A percentile compares a stretch with the other conserved stretches of the same genome.
Evolutionary conservation across 2,329 filamentous ascomycete species (phyloP).

Genomic region (Teratosphaeriaceae sp.): DNA sequence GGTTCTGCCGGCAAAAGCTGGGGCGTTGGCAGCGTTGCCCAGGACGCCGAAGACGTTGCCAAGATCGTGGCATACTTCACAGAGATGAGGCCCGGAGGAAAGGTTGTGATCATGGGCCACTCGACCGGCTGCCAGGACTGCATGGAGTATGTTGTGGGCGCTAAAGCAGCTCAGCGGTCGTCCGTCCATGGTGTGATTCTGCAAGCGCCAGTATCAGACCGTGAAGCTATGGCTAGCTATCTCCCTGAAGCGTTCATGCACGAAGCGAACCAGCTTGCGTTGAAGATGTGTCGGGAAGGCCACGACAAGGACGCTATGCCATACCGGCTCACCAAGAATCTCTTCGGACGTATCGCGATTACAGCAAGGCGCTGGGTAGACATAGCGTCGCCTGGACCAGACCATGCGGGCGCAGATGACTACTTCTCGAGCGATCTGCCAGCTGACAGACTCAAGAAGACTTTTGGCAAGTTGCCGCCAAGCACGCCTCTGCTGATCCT

Average conservation of each 20-base stretch:
- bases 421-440: constrained; percentile 78
- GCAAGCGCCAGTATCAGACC: constrained; percentile 73
- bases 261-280: constrained; percentile 37
- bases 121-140: constrained; percentile 64
- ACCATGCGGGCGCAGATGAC: constrained; percentile 66
- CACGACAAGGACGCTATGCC: constrained; percentile 50
- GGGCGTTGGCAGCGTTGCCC: constrained; percentile 46
- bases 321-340: constrained; percentile 20
- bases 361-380: constrained; percentile 54
- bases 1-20: constrained; percentile 50
- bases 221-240: constrained; percentile 53
- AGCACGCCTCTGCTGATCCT: constrained; percentile 55
- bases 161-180: constrained; percentile 35
- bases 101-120: constrained; percentile 63
- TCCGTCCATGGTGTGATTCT: constrained; percentile 67
- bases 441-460: constrained; percentile 48
- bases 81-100: constrained; percentile 35
- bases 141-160: constrained; percentile 52
- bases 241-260: constrained; percentile 41
- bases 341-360: constrained; percentile 36
- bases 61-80: constrained; percentile 47
- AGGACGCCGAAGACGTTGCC: constrained; percentile 49
- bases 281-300: constrained; percentile 50
- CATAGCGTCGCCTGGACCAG: constrained; percentile 49
- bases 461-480: constrained; percentile 58